These are phyloP conservation scores for Theileria sp. DNA, from an alignment of 169 alveolate genomes.

Conservation along the genomic window DNA sequence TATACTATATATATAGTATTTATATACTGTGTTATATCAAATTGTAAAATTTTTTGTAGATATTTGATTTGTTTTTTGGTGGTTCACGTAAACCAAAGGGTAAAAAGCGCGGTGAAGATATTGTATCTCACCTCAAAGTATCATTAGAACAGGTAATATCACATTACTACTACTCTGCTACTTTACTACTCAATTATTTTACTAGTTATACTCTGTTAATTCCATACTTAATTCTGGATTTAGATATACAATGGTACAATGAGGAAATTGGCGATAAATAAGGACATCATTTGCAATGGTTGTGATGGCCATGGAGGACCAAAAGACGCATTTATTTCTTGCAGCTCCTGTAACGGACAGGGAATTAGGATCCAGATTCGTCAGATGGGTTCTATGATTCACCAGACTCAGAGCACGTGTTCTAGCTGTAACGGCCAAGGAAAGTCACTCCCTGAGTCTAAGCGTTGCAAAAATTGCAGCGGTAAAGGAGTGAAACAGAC, in stretches of 20 bases:
- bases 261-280: constrained; percentile 88
- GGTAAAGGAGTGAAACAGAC: constrained; percentile 88
- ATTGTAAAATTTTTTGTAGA: constrained; percentile 3
- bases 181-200: no score
- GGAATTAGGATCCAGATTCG: constrained; percentile 86
- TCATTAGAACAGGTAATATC: constrained; percentile 90
- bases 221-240: constrained; percentile 31
- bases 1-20: constrained; percentile 38
- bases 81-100: constrained; percentile 87
- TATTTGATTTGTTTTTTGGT: constrained; percentile 92
- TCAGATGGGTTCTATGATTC: constrained; percentile 89
- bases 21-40: neutral
- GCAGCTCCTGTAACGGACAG: constrained; percentile 93
- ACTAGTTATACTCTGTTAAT: no score
- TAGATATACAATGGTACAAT: constrained; percentile 92
- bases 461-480: constrained; percentile 87
- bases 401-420: constrained; percentile 89
- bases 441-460: constrained; percentile 80
- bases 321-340: constrained; percentile 87
- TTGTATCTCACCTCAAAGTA: constrained; percentile 86
- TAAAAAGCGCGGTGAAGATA: constrained; percentile 87
- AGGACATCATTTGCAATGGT: constrained; percentile 89
- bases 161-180: neutral
- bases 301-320: constrained; percentile 98
- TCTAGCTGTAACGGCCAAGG: constrained; percentile 91